Percentiles rank a stretch among this genome's conserved stretches.
These are phyloP conservation scores for Pachysolen tannophilus DNA, from an alignment of 805 yeast genomes.

Conservation along the genomic window DNA sequence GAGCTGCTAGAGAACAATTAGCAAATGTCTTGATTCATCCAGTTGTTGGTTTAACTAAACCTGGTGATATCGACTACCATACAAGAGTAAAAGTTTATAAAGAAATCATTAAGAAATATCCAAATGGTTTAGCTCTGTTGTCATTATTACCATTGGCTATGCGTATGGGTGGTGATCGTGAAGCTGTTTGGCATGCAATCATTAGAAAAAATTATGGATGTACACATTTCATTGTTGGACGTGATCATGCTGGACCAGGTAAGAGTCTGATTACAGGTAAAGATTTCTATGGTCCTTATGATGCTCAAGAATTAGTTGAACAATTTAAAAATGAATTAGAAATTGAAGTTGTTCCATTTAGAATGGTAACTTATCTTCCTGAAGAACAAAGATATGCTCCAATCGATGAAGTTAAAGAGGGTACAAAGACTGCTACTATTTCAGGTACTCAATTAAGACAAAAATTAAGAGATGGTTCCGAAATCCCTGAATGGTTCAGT, in stretches of 20 bases:
- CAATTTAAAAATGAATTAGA: conserved; percentile 68
- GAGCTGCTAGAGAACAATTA: conserved; percentile 91
- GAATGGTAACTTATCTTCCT: conserved; percentile 94
- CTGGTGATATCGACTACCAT: conserved; percentile 97
- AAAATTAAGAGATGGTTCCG: conserved; percentile 76
- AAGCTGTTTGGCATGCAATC: conserved; percentile 97
- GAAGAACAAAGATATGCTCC: conserved; percentile 95
- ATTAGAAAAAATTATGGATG: conserved; percentile 96
- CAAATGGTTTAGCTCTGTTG: conserved; percentile 86
- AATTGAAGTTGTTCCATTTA: conserved; percentile 89
- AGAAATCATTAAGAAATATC: conserved; percentile 86
- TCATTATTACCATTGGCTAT: conserved; percentile 89
- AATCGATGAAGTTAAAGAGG: conserved; percentile 79
- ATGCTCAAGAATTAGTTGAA: conserved; percentile 86
- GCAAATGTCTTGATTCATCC: conserved; percentile 91
- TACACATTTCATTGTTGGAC: conserved; percentile 93
- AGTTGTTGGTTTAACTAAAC: conserved; percentile 93
- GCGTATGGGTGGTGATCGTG: conserved; percentile 99
- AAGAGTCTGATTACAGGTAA: conserved; percentile 71
- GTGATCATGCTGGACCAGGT: conserved; percentile 99
- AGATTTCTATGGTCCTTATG: conserved; percentile 95
- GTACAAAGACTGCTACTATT: conserved; percentile 77
- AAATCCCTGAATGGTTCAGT: conserved; percentile 95
- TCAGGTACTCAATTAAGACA: conserved; percentile 94
- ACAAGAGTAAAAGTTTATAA: conserved; percentile 94